Base-by-base conservation (phyloP, 371 early-diverging fungal species). In the Lichtheimia corymbifera region DNA sequence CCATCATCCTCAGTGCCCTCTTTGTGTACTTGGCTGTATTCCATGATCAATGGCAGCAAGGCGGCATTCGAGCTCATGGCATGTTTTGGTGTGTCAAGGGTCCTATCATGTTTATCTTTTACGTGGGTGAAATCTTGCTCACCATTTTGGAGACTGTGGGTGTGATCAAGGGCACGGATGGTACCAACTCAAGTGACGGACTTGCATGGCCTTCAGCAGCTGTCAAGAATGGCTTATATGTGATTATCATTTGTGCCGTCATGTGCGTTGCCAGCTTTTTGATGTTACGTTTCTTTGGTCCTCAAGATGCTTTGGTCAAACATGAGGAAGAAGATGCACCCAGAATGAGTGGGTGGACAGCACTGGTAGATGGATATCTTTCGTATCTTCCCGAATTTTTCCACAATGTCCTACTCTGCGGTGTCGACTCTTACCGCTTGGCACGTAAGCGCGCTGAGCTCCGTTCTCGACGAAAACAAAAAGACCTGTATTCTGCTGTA, bases 71-170 rank as follows among this genome's bases (percentile, higher is more conserved):
- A 4, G 78, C 78, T 1, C 81, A 81, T 50, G 76, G 76, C 51
- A 77, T 81, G 78, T 81, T 81, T 61, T 81, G 81, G 81, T 81
- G 74, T 44, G 78, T 81, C 58, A 81, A 81, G 45, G 78, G 68
- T 4, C 81, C 81, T 0, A 77, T 80, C 49, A 77, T 77, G 81
- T 62, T 72, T 9, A 77, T 77, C 14, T 81, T 81, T 30, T 81
- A 78, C 51, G 57, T 72, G 62, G 81, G 78, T 17, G 81, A 81
- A 28, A 64, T 77, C 18, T 20, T 76, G 15, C 52, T 81, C 4
- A 60, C 67, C 3, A 40, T 68, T 9, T 54, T 81, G 15, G 58
- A 59, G 3, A 69, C 68, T 3, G 64, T 66, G 18, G 22, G 68
- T 24, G 69, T 81, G 5, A 81, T 81, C 55, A 66, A 74, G 27